A percentile compares a stretch with the other conserved stretches of the same genome.
These are phyloP conservation scores for Nothomitra cinnamomea DNA, from an alignment of 2,329 filamentous ascomycete genomes.

Conservation along the genomic window DNA sequence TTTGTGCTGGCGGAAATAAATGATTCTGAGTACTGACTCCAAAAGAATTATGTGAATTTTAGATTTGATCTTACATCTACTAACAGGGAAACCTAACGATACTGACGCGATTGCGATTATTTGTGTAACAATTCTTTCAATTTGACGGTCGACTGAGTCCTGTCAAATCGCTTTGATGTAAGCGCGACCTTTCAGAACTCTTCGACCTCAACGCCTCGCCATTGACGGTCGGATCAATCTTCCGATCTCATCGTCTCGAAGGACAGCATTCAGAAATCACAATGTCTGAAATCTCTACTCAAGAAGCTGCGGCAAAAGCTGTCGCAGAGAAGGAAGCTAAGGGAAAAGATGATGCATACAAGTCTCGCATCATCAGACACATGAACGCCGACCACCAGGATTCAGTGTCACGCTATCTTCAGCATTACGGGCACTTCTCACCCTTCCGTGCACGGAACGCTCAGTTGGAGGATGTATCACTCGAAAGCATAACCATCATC, in stretches of 20 bases:
- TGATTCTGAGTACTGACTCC: too few species aligned
- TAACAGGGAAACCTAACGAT: too few species aligned
- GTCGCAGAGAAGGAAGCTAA: constrained; percentile 22
- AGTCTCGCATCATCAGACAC: constrained; percentile 53
- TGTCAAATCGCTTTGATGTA: too few species aligned
- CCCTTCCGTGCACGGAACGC: constrained; percentile 37
- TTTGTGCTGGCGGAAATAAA: too few species aligned
- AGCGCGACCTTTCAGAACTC: too few species aligned
- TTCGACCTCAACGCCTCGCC: too few species aligned
- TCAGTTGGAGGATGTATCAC: constrained; percentile 45
- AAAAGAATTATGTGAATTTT: too few species aligned
- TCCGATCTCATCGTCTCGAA: neutral
- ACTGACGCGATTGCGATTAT: too few species aligned
- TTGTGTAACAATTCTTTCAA: too few species aligned
- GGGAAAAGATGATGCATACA: constrained; percentile 17
- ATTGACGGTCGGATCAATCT: neutral
- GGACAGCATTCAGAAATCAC: neutral
- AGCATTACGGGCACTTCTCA: constrained; percentile 47
- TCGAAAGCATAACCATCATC: constrained; percentile 43
- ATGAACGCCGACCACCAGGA: constrained; percentile 74
- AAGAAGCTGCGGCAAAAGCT: neutral
- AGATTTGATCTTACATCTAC: too few species aligned
- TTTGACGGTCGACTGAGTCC: too few species aligned
- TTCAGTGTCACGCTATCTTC: constrained; percentile 63
- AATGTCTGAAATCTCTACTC: neutral